These are phyloP conservation scores for Pelomyxa schiedti DNA, from an alignment of 78 protist genomes.

Conservation along the genomic window DNA sequence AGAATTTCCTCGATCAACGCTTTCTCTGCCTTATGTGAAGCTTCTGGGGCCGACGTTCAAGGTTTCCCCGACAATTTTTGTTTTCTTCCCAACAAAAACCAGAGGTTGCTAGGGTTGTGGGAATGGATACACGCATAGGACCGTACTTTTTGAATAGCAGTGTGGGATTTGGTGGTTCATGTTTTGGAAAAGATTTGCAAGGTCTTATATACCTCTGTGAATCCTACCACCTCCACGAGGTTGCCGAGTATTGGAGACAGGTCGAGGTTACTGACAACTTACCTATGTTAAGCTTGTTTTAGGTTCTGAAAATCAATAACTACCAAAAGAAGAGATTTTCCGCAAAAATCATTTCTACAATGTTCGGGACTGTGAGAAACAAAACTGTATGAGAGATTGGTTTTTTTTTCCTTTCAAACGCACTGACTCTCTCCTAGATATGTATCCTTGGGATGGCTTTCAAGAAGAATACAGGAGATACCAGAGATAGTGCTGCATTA, in stretches of 20 bases:
- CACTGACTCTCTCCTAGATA: too few relatives aligned
- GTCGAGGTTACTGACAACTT: too few relatives aligned
- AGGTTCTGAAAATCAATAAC: conserved; percentile 79
- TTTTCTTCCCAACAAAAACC: neutral
- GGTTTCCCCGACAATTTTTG: conserved; percentile 23
- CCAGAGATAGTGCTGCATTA: conserved; percentile 78
- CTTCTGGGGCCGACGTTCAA: conserved; percentile 86
- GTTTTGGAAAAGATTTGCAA: conserved; percentile 89
- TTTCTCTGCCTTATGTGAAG: conserved; percentile 78
- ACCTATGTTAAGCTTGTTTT: too few relatives aligned
- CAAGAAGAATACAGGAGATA: conserved; percentile 91
- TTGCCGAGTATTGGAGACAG: conserved; percentile 84
- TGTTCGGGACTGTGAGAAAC: conserved; percentile 75
- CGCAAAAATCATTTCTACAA: conserved; percentile 4
- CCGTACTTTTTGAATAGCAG: conserved; percentile 63
- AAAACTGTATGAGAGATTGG: too few relatives aligned
- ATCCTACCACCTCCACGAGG: conserved; percentile 51
- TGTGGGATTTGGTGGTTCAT: conserved; percentile 84
- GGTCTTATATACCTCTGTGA: conserved; percentile 85
- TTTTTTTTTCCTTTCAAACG: too few relatives aligned
- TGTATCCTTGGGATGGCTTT: conserved; percentile 84
- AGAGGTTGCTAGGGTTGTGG: conserved; percentile 62
- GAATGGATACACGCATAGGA: conserved; percentile 78
- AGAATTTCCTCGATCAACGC: conserved; percentile 86
- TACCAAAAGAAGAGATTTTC: conserved; percentile 83